Evolutionary conservation across 768 basidiomycete species (phyloP).

Genomic region (Ramaria rubella): DNA sequence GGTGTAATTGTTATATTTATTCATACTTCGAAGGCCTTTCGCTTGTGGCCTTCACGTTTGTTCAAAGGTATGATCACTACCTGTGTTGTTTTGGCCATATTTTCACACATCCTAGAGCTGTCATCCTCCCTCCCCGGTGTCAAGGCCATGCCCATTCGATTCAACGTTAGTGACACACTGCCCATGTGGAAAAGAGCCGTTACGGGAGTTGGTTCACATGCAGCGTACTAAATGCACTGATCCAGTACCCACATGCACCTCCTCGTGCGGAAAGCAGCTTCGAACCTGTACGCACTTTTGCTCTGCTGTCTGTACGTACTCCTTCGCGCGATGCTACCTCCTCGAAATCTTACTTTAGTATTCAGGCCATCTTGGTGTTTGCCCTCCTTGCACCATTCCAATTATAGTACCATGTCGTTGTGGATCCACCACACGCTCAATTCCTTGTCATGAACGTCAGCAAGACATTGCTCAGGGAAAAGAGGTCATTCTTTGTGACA

Average conservation of each 20-base stretch:
- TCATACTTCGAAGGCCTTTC: slow-evolving; percentile 39
- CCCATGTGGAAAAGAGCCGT: slow-evolving; percentile 69
- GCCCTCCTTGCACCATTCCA: slow-evolving; percentile 69
- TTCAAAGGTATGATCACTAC: slow-evolving; percentile 32
- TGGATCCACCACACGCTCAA: slow-evolving; percentile 55
- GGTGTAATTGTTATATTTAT: neutral
- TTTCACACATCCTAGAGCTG: slow-evolving; percentile 36
- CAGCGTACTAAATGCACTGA: slow-evolving; percentile 49
- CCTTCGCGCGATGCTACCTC: neutral
- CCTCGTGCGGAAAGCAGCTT: slow-evolving; percentile 58
- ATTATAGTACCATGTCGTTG: slow-evolving; percentile 83
- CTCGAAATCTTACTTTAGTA: neutral
- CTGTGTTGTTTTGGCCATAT: neutral
- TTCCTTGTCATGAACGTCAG: slow-evolving; percentile 43
- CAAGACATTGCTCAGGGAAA: slow-evolving; percentile 27
- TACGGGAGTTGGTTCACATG: slow-evolving; percentile 14
- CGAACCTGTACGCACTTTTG: slow-evolving; percentile 72
- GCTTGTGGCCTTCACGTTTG: slow-evolving; percentile 78
- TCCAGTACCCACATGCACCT: slow-evolving; percentile 74
- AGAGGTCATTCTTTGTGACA: slow-evolving; percentile 68
- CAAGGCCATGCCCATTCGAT: slow-evolving; percentile 65
- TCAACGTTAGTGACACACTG: slow-evolving; percentile 65
- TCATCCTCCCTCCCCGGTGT: slow-evolving; percentile 59
- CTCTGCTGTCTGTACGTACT: slow-evolving; percentile 40
- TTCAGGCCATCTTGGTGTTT: slow-evolving; percentile 56